Conservation (phyloP, 179 eudicot genomes). For the Drosera spatulata region DNA sequence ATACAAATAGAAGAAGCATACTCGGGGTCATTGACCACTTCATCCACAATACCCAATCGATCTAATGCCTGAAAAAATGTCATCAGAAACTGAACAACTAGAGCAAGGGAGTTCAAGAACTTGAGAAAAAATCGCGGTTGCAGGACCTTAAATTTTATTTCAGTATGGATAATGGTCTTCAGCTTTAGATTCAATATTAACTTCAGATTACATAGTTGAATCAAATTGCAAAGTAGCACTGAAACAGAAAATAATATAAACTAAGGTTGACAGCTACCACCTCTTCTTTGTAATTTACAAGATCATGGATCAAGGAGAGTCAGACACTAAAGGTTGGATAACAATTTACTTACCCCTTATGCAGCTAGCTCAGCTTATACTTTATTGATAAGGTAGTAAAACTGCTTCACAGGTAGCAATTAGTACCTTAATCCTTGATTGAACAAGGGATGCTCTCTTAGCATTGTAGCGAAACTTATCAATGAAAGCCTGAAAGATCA, state of each 20-base stretch:
- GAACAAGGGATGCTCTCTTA: conserved; percentile 99
- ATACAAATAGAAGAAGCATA: conserved; percentile 27
- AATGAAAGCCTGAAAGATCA: conserved; percentile 67
- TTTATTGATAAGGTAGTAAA: background rate
- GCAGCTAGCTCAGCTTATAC: no score
- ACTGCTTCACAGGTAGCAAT: conserved; percentile 3
- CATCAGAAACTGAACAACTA: conserved; percentile 7
- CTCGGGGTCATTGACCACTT: conserved; percentile 95
- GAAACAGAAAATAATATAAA: no score
- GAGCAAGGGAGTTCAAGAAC: background rate
- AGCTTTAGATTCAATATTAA: no score
- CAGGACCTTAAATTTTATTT: background rate
- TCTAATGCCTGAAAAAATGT: conserved; percentile 65
- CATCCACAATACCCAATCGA: conserved; percentile 81
- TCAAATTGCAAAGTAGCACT: no score
- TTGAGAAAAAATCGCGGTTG: background rate
- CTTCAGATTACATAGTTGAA: no score
- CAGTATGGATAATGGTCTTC: no score
- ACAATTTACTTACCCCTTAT: no score
- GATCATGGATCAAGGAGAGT: no score
- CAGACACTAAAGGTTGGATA: no score
- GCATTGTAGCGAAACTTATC: conserved; percentile 98
- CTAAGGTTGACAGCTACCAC: no score
- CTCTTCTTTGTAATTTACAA: no score
- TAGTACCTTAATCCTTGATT: conserved; percentile 93